A percentile compares a stretch with the other conserved stretches of the same genome.
phyloP scores from a whole-genome alignment of 768 basidiomycete species.

The Rhizopogon vesiculosus region DNA sequence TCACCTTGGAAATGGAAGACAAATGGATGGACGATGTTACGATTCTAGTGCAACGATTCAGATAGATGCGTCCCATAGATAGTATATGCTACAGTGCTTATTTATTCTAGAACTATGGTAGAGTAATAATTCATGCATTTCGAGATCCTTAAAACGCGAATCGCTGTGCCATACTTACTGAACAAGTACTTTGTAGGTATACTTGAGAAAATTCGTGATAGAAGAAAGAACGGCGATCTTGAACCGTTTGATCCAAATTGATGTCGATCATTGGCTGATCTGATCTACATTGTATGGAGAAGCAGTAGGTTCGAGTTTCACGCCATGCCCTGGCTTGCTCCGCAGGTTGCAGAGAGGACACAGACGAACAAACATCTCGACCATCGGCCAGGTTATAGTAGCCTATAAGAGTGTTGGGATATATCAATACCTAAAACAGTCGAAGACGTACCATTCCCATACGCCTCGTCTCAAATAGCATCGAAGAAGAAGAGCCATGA shows the following conservation, averaged over 20 bases:
- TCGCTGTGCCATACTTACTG: background rate
- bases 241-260: background rate
- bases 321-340: conserved; percentile 27
- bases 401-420: conserved; percentile 36
- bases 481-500: conserved; percentile 48
- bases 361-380: conserved; percentile 57
- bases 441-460: conserved; percentile 52
- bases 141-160: background rate
- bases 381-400: conserved; percentile 69
- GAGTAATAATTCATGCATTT: background rate
- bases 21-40: conserved; percentile 50
- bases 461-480: conserved; percentile 51
- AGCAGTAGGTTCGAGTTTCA: conserved; percentile 14
- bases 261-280: background rate
- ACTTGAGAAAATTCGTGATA: background rate
- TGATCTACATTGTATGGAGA: conserved; percentile 12
- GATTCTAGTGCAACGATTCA: conserved; percentile 37
- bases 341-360: conserved; percentile 52
- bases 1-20: conserved; percentile 47
- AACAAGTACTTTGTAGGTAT: background rate
- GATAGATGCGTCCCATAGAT: background rate
- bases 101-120: conserved; percentile 9
- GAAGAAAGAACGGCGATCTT: background rate
- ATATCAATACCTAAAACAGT: background rate
- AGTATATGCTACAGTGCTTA: conserved; percentile 1